Conservation (phyloP, 306 rosid species). For the Parietaria judaica region DNA sequence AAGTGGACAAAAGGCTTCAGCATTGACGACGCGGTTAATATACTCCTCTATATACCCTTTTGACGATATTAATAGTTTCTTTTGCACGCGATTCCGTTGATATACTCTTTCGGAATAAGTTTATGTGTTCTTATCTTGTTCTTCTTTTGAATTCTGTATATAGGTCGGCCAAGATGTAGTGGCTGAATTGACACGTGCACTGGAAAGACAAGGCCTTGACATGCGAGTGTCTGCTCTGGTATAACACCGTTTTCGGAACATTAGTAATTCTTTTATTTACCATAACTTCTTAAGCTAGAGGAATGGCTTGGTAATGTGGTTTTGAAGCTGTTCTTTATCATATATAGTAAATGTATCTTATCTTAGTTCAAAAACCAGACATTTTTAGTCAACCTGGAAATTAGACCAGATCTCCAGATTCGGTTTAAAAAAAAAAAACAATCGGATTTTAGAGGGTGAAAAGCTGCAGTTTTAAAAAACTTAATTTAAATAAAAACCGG, state of each 20-base stretch:
- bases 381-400: no score
- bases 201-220: slow-evolving; percentile 68
- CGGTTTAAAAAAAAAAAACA: no score
- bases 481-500: no score
- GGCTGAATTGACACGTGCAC: slow-evolving; percentile 60
- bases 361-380: no score
- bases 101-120: background rate
- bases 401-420: no score
- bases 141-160: slow-evolving; percentile 13
- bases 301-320: no score
- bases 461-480: no score
- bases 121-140: background rate
- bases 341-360: no score
- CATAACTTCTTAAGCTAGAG: background rate
- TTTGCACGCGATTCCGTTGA: no score
- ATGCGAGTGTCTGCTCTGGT: slow-evolving; percentile 91
- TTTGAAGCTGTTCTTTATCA: no score
- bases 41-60: background rate
- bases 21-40: slow-evolving; percentile 70
- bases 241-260: background rate
- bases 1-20: slow-evolving; percentile 96
- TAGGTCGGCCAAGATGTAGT: slow-evolving; percentile 96
- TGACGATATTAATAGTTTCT: no score
- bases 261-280: background rate
- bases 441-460: no score